phyloP scores from a whole-genome alignment of 441 rosid species.

The Euphorbia celastroides region DNA sequence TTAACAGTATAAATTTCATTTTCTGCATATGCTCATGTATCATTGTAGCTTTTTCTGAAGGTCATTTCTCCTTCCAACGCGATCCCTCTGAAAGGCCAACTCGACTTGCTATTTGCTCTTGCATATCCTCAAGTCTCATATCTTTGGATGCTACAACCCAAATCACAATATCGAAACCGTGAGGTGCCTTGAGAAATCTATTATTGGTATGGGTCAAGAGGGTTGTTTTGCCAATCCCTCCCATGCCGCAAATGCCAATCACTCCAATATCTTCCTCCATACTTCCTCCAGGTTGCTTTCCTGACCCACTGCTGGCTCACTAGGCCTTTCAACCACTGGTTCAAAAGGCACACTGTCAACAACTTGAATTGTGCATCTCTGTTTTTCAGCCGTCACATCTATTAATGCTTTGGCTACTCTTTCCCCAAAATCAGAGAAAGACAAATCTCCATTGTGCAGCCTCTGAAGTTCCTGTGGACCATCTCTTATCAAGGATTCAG shows the following conservation, averaged over 20 bases:
- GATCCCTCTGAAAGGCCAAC: neutral
- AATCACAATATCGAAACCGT: neutral
- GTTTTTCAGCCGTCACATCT: neutral
- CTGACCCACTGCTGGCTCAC: neutral
- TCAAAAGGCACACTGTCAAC: neutral
- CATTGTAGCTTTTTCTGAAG: neutral
- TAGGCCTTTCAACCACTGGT: neutral
- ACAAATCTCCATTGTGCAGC: neutral
- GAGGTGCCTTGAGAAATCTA: neutral
- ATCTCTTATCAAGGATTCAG: neutral
- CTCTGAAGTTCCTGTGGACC: neutral
- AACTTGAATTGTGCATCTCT: neutral
- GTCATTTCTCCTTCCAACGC: neutral
- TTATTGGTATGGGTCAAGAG: neutral
- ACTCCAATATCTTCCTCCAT: neutral
- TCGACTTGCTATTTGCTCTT: neutral
- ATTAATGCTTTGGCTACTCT: neutral
- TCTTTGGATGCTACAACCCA: neutral
- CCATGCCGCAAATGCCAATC: constrained; percentile 13
- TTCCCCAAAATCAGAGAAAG: neutral
- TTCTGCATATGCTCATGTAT: neutral
- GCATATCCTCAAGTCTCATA: neutral
- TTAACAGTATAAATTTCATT: neutral
- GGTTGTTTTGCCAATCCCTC: constrained; percentile 21
- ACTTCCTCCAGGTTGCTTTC: neutral